Base-by-base conservation (phyloP, 768 basidiomycete species). In the Gloeostereum incarnatum region DNA sequence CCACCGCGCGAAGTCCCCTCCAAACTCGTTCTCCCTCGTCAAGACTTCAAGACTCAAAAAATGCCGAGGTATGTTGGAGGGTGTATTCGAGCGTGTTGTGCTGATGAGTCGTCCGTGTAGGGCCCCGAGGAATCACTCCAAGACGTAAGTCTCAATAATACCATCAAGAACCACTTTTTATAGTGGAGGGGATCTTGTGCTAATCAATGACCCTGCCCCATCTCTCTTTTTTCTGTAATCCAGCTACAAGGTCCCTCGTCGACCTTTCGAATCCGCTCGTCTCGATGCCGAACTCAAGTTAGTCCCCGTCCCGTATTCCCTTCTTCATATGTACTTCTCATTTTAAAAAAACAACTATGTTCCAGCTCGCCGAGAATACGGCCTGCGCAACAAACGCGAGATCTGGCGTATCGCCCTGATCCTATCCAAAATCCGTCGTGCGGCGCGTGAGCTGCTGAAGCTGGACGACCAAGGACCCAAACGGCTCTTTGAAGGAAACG, bases 371-470 rank as follows among this genome's bases (percentile, higher is more conserved):
- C 38, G 96, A 66, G 96, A 99, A 70, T 98, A 93, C 74, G 96
- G 96, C 63, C 89, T 98, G 61, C 88, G 93, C 65, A 98, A 97
- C 87, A 99, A 99, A 77, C 87, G 94, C 61, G 96, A 99, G 71
- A 96, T 98, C 72, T 99, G 94, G 96, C 89, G 96, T 58, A 98
- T 99, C 64, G 81, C 90, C 61, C 83, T 99, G 57, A 81, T 81
- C 62, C 83, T 99, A 39, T 99, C 96, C 56, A 97, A 99, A 78
- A 99, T 99, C 60, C 94, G 96, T 74, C 92, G 96, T 83, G 96
- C 96, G 47, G 96, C 96, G 49, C 94, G 96, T 84, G 96, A 99
- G 72, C 87, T 99, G 59, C 85, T 99, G 69, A 99, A 99, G 75
- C 91, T 99, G 68, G 96, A 99, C 51, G 85, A 78, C 67, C 98